Evolutionary conservation across 306 rosid species (phyloP).

Genomic region (Trichosanthes truncata): DNA sequence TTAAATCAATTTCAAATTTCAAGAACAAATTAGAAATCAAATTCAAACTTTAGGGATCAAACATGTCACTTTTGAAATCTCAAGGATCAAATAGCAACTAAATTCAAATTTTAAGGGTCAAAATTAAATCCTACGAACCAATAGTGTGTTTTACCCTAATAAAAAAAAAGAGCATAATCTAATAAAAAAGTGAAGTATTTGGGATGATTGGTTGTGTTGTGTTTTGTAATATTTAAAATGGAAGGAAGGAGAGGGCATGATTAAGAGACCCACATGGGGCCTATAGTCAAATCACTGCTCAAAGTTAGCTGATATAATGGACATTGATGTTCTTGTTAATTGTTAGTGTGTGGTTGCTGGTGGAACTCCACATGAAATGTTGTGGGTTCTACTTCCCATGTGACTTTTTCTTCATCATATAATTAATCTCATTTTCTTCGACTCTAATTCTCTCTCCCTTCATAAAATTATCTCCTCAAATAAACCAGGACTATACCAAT

Average conservation of each 20-base stretch:
- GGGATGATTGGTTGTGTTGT: neutral
- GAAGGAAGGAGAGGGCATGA: neutral
- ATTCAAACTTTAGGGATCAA: too few relatives aligned
- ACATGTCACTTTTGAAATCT: neutral
- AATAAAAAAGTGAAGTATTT: neutral
- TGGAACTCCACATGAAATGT: neutral
- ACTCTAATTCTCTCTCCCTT: neutral
- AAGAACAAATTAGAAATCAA: too few relatives aligned
- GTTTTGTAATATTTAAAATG: neutral
- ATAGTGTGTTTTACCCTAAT: too few relatives aligned
- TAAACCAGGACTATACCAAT: too few relatives aligned
- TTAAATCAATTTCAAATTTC: too few relatives aligned
- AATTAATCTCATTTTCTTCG: neutral
- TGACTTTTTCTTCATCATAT: neutral
- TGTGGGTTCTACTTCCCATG: neutral
- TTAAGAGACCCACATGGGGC: slow-evolving; percentile 3
- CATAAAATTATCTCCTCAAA: too few relatives aligned
- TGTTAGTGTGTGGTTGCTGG: neutral
- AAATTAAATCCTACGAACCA: too few relatives aligned
- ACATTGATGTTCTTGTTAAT: neutral
- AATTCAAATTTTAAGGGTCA: too few relatives aligned
- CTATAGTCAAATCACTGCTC: neutral
- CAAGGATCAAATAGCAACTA: too few relatives aligned
- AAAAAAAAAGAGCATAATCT: neutral
- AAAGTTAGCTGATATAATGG: neutral